Evolutionary conservation across 2,329 filamentous ascomycete species (phyloP).

Genomic region (Exserohilum rostratum): DNA sequence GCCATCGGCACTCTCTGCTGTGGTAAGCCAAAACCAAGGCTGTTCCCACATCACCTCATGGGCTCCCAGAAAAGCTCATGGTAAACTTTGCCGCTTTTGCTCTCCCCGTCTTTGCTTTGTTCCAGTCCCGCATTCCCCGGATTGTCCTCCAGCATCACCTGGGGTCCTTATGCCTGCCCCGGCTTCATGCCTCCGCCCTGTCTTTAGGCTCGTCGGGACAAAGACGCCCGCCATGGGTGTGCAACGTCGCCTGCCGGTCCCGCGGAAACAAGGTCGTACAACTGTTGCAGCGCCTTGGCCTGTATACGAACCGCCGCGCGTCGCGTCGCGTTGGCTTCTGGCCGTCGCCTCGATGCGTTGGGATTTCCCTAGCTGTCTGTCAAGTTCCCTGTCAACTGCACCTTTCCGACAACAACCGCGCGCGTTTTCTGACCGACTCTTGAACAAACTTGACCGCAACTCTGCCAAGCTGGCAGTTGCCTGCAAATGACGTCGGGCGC

Average conservation of each 20-base stretch:
- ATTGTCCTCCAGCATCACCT: conserved; percentile 14
- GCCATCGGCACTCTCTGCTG: conserved; percentile 12
- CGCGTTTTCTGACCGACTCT: conserved; percentile 15
- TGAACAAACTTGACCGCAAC: conserved; percentile 15
- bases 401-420: not conserved
- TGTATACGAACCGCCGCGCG: conserved; percentile 1
- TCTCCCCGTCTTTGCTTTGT: conserved; percentile 7
- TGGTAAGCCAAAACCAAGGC: conserved; percentile 20
- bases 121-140: conserved; percentile 25
- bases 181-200: conserved; percentile 17
- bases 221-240: conserved; percentile 18
- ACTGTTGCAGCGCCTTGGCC: conserved; percentile 2
- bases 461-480: not conserved
- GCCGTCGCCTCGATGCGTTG: conserved; percentile 4
- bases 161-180: conserved; percentile 20
- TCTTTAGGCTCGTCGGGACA: conserved; percentile 20
- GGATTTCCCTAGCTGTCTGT: not conserved
- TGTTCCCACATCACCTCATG: conserved; percentile 12
- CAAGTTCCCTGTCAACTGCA: conserved; percentile 2
- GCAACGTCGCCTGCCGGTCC: conserved; percentile 10
- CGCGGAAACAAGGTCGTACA: conserved; percentile 1
- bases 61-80: conserved; percentile 15
- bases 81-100: conserved; percentile 13
- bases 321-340: conserved; percentile 10
- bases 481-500: not conserved